Conservation (phyloP, 1,284 basidiomycete genomes). For the Ustilago hordei region DNA sequence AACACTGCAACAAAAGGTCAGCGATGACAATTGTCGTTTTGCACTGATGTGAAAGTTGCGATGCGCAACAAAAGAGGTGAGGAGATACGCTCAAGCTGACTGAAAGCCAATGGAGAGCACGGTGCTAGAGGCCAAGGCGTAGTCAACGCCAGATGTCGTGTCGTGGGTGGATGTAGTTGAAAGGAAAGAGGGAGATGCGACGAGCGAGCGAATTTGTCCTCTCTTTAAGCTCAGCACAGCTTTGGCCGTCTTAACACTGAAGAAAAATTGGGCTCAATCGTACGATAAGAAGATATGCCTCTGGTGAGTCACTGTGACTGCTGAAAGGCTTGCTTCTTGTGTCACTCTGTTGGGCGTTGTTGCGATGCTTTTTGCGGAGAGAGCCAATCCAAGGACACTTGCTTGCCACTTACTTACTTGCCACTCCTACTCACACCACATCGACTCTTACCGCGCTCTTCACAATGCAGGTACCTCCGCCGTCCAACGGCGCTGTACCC, state of each 20-base stretch:
- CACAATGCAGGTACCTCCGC: slow-evolving; percentile 27
- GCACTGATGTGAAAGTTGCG: background rate
- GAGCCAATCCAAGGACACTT: slow-evolving; percentile 2
- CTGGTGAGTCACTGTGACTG: slow-evolving; percentile 6
- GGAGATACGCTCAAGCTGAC: slow-evolving; percentile 8
- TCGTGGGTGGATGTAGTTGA: slow-evolving; percentile 36
- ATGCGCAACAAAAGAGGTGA: background rate
- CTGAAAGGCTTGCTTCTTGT: background rate
- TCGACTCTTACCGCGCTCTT: background rate
- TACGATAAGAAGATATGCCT: slow-evolving; percentile 10
- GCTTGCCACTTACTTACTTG: background rate
- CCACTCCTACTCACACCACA: background rate
- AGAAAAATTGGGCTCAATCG: background rate
- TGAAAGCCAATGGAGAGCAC: slow-evolving; percentile 16
- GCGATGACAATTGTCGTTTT: slow-evolving; percentile 5
- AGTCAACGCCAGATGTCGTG: slow-evolving; percentile 20
- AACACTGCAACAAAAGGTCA: slow-evolving; percentile 10
- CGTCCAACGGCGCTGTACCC: slow-evolving; percentile 14
- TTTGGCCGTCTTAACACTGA: slow-evolving; percentile 1
- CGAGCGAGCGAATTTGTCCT: background rate
- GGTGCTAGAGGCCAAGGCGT: slow-evolving; percentile 23
- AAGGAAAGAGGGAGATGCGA: slow-evolving; percentile 9
- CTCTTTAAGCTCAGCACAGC: background rate
- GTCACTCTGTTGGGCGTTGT: background rate
- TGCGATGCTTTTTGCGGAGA: slow-evolving; percentile 8